Evolutionary conservation across 306 rosid genomes (phyloP).

Genomic region (Cajanus cajan): DNA sequence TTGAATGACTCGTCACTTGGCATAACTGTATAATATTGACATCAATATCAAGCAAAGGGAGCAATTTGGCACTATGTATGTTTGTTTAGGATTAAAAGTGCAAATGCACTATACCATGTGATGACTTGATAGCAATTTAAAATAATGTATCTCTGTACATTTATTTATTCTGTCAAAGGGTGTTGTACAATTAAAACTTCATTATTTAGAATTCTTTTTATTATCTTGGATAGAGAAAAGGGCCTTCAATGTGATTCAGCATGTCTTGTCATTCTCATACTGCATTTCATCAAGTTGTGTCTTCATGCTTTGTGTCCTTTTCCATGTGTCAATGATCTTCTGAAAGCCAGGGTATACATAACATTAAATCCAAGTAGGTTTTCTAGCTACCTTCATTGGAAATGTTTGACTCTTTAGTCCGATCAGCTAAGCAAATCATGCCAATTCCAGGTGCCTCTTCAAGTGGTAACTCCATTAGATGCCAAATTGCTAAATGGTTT

Average conservation of each 20-base stretch:
- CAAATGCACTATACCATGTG: background rate
- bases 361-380: slow-evolving; percentile 14
- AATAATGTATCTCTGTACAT: background rate
- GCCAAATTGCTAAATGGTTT: slow-evolving; percentile 61
- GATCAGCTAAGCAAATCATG: slow-evolving; percentile 33
- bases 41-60: slow-evolving; percentile 15
- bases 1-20: slow-evolving; percentile 15
- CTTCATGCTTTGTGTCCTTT: background rate
- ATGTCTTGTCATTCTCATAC: background rate
- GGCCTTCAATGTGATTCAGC: background rate
- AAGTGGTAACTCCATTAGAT: slow-evolving; percentile 59
- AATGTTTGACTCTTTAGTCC: slow-evolving; percentile 7
- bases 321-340: background rate
- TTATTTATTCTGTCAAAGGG: slow-evolving; percentile 4
- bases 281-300: background rate
- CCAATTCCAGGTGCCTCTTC: slow-evolving; percentile 70
- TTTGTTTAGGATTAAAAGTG: slow-evolving; percentile 4
- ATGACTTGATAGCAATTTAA: background rate
- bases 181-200: background rate
- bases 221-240: slow-evolving; percentile 2
- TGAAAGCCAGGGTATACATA: background rate
- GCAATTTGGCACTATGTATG: background rate
- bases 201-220: background rate
- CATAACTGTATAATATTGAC: slow-evolving; percentile 16
- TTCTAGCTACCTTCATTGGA: slow-evolving; percentile 7